These are phyloP conservation scores for Trypethelium eluteriae DNA, from an alignment of 495 filamentous ascomycete genomes.

Conservation along the genomic window DNA sequence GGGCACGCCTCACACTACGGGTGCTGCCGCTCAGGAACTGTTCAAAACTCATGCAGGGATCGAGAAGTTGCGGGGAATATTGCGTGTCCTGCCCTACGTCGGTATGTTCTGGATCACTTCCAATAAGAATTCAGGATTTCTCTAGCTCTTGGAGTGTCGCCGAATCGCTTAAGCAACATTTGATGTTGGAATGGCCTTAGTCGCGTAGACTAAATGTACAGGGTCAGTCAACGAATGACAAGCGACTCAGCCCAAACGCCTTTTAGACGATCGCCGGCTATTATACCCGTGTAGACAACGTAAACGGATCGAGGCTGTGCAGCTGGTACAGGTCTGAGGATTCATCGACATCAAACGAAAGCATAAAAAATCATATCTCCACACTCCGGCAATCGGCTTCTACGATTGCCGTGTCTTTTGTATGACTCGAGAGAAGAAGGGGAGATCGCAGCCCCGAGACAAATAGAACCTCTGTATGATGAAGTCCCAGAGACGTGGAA, in stretches of 20 bases:
- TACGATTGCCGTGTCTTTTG: too few relatives aligned
- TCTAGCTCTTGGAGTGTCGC: too few relatives aligned
- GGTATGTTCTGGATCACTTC: not conserved
- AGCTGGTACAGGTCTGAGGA: not conserved
- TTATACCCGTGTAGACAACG: not conserved
- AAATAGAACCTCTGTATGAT: too few relatives aligned
- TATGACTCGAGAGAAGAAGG: too few relatives aligned
- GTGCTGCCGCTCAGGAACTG: not conserved
- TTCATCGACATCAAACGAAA: not conserved
- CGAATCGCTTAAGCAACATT: not conserved
- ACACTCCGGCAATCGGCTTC: too few relatives aligned
- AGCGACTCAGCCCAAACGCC: not conserved
- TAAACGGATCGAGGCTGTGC: not conserved
- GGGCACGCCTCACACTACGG: not conserved
- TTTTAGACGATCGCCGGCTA: not conserved
- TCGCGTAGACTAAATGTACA: constrained; percentile 1
- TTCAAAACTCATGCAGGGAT: not conserved
- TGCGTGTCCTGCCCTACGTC: not conserved
- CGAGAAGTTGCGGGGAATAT: not conserved
- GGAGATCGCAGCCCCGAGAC: too few relatives aligned
- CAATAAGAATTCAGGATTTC: not conserved
- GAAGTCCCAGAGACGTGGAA: too few relatives aligned
- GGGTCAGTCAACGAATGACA: not conserved
- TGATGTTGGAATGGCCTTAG: not conserved
- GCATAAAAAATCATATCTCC: not conserved